Conservation (phyloP, 1,284 basidiomycete species). For the Rhodotorula sp. region DNA sequence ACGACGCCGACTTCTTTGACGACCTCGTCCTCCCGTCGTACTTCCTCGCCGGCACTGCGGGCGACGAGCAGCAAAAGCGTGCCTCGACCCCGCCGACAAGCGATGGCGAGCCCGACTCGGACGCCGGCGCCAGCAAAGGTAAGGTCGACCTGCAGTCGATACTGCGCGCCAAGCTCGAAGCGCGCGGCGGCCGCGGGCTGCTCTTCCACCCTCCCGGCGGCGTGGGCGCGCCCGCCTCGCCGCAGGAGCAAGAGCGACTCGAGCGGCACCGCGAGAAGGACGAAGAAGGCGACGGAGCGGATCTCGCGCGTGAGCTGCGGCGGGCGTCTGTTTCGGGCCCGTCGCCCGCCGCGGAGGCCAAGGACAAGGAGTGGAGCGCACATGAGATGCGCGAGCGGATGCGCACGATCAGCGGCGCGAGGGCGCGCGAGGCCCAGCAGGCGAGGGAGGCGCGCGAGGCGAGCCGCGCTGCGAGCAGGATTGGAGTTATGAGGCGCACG, state of each 20-base stretch:
- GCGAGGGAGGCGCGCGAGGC: constrained; percentile 3
- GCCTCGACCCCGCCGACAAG: constrained; percentile 48
- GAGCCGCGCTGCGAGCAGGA: neutral
- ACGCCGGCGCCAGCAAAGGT: constrained; percentile 42
- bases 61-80: neutral
- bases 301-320: constrained; percentile 40
- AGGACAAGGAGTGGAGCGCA: constrained; percentile 60
- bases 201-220: constrained; percentile 59
- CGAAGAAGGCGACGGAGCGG: neutral
- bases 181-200: constrained; percentile 20
- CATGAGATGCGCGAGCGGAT: constrained; percentile 58
- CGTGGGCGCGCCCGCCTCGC: constrained; percentile 54
- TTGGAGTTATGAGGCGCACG: constrained; percentile 3
- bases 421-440: constrained; percentile 12
- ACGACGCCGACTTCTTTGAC: constrained; percentile 70
- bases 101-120: constrained; percentile 58
- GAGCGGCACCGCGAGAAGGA: constrained; percentile 52
- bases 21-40: constrained; percentile 71
- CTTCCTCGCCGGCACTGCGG: constrained; percentile 18
- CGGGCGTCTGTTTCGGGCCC: no score
- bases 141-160: constrained; percentile 60
- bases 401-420: constrained; percentile 24
- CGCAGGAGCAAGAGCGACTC: constrained; percentile 14
- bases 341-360: constrained; percentile 49
- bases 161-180: constrained; percentile 36